phyloP scores from a whole-genome alignment of 2,329 filamentous ascomycete genomes.

The Dactylellina leptospora region DNA sequence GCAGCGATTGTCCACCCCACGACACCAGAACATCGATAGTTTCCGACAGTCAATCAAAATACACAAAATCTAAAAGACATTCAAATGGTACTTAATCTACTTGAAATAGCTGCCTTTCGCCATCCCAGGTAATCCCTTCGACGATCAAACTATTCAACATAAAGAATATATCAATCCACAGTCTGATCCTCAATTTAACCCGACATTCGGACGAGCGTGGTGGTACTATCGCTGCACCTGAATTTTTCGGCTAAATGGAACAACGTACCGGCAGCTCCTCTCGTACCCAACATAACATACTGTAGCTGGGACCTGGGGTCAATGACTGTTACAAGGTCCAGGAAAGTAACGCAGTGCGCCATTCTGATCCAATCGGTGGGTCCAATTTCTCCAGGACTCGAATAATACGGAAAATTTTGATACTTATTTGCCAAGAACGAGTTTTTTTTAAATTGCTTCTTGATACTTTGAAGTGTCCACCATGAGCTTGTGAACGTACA shows the following conservation, averaged over 20 bases:
- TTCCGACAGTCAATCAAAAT: too few species aligned
- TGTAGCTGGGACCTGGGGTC: neutral
- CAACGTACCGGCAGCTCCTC: slow-evolving; percentile 48
- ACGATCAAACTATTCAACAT: slow-evolving; percentile 19
- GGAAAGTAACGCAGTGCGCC: slow-evolving; percentile 41
- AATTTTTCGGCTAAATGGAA: slow-evolving; percentile 50
- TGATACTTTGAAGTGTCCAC: too few species aligned
- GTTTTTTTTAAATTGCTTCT: neutral
- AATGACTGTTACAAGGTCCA: neutral
- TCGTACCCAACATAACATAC: slow-evolving; percentile 2
- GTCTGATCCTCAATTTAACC: slow-evolving; percentile 21
- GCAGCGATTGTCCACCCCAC: too few species aligned
- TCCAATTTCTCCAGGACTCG: slow-evolving; percentile 13
- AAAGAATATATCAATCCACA: neutral
- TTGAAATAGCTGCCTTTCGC: slow-evolving; percentile 13
- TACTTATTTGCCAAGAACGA: neutral
- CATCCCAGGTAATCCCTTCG: slow-evolving; percentile 24
- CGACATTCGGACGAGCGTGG: slow-evolving; percentile 28
- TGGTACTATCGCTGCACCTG: neutral
- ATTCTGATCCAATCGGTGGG: slow-evolving; percentile 46
- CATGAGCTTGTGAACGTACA: too few species aligned
- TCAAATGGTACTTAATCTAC: slow-evolving; percentile 21
- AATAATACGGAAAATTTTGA: slow-evolving; percentile 35
- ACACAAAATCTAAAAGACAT: too few species aligned
- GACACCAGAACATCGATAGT: too few species aligned